Percentiles rank a stretch among this genome's conserved stretches.
Conservation (phyloP, 257 asterid genomes). For the Solanum lycopersicoides region DNA sequence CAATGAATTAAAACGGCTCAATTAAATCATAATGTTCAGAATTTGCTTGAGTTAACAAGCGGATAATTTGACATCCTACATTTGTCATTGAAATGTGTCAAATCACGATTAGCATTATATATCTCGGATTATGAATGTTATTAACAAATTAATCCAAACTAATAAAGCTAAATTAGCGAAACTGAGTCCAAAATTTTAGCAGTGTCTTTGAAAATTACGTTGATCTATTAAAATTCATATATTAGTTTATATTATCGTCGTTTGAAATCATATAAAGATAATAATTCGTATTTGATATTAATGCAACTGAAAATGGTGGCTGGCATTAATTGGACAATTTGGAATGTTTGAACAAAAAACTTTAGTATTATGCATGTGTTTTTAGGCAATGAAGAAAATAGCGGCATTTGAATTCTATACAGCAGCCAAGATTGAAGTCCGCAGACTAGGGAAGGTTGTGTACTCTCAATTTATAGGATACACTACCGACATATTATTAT, state of each 20-base stretch:
- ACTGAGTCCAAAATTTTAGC: background rate
- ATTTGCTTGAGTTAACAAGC: background rate
- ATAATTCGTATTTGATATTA: background rate
- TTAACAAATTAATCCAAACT: background rate
- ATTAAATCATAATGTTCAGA: background rate
- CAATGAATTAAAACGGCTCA: background rate
- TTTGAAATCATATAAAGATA: background rate
- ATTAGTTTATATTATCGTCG: too few species aligned
- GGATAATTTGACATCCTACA: background rate
- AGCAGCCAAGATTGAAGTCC: background rate
- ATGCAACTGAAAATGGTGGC: background rate
- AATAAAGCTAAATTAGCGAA: background rate
- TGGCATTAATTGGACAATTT: background rate
- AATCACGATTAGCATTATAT: background rate
- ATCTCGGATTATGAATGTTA: background rate
- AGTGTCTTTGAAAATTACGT: too few species aligned
- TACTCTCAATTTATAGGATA: background rate
- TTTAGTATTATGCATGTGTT: background rate
- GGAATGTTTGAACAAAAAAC: background rate
- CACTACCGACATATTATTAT: background rate
- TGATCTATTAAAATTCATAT: too few species aligned
- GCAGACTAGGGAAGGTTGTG: background rate
- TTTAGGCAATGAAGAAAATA: background rate
- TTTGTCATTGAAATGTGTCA: background rate
- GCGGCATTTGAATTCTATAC: background rate